phyloP scores from a whole-genome alignment of 2,329 filamentous ascomycete genomes.

The Fusarium tricinctum region DNA sequence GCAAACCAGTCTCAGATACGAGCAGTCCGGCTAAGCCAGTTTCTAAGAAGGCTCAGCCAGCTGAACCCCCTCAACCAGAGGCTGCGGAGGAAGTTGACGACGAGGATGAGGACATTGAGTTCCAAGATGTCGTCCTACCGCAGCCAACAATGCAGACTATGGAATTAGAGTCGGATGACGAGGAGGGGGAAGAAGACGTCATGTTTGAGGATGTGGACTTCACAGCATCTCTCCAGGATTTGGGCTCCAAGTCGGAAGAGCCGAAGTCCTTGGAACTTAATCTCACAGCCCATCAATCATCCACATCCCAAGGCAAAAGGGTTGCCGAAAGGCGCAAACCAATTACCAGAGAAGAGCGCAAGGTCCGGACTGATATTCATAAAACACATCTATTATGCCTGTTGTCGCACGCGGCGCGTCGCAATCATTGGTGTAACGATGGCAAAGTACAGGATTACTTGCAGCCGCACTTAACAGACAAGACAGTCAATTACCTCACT shows the following conservation, averaged over 20 bases:
- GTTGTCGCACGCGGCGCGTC: constrained; percentile 79
- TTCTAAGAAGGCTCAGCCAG: neutral
- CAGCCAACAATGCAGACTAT: constrained; percentile 66
- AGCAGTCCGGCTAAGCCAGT: neutral
- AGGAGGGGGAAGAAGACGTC: constrained; percentile 60
- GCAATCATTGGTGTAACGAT: constrained; percentile 94
- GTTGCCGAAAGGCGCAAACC: constrained; percentile 63
- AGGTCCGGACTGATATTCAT: constrained; percentile 79
- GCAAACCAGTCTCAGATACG: constrained; percentile 4
- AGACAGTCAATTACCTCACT: constrained; percentile 76
- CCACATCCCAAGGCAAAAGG: constrained; percentile 51
- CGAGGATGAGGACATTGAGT: constrained; percentile 60
- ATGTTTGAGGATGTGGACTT: constrained; percentile 66
- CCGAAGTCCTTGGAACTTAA: constrained; percentile 65
- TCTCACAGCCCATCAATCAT: constrained; percentile 62
- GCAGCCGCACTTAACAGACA: constrained; percentile 74
- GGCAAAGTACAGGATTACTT: constrained; percentile 74
- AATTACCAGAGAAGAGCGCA: constrained; percentile 67
- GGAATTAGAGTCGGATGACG: constrained; percentile 63
- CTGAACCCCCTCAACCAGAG: neutral
- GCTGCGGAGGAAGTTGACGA: constrained; percentile 33
- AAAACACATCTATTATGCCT: constrained; percentile 89
- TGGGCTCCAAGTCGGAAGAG: constrained; percentile 42
- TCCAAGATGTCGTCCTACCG: constrained; percentile 66
- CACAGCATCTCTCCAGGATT: constrained; percentile 47